Evolutionary conservation across 2,329 filamentous ascomycete species (phyloP).

Genomic region (Arthrobotrys pseudoclavata): DNA sequence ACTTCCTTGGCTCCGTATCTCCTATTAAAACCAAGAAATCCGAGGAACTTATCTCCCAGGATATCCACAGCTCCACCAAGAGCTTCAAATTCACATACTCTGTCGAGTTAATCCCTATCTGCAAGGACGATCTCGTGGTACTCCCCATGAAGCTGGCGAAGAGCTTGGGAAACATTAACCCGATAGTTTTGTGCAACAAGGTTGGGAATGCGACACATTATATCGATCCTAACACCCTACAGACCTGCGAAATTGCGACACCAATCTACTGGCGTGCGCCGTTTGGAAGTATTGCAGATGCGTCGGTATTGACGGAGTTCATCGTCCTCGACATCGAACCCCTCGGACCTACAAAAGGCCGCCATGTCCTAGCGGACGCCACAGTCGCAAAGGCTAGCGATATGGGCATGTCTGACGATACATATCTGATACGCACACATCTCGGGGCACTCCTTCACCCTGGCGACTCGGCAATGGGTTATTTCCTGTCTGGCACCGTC

Average conservation of each 20-base stretch:
- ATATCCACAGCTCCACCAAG: conserved; percentile 89
- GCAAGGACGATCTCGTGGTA: conserved; percentile 96
- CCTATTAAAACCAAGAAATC: conserved; percentile 85
- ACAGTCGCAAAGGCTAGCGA: conserved; percentile 90
- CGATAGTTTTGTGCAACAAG: conserved; percentile 85
- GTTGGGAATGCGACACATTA: conserved; percentile 92
- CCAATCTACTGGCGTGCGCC: conserved; percentile 91
- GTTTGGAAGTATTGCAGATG: conserved; percentile 85
- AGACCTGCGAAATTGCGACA: conserved; percentile 86
- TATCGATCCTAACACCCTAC: conserved; percentile 89
- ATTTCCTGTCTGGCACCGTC: conserved; percentile 87
- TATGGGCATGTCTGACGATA: conserved; percentile 85
- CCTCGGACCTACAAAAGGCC: conserved; percentile 79
- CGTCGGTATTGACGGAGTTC: conserved; percentile 88
- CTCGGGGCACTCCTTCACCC: conserved; percentile 86
- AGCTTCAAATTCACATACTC: conserved; percentile 97
- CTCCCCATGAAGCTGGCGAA: conserved; percentile 91
- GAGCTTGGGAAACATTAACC: conserved; percentile 81
- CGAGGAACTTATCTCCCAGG: conserved; percentile 93
- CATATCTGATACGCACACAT: conserved; percentile 91
- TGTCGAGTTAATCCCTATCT: conserved; percentile 89
- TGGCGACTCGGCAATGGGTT: conserved; percentile 95
- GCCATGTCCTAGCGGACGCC: conserved; percentile 85
- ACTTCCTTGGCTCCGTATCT: conserved; percentile 86
- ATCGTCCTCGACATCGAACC: conserved; percentile 94